Percentiles rank a stretch among this genome's conserved stretches.
phyloP scores from a whole-genome alignment of 208 protist species.

The Perkinsela sp. region DNA sequence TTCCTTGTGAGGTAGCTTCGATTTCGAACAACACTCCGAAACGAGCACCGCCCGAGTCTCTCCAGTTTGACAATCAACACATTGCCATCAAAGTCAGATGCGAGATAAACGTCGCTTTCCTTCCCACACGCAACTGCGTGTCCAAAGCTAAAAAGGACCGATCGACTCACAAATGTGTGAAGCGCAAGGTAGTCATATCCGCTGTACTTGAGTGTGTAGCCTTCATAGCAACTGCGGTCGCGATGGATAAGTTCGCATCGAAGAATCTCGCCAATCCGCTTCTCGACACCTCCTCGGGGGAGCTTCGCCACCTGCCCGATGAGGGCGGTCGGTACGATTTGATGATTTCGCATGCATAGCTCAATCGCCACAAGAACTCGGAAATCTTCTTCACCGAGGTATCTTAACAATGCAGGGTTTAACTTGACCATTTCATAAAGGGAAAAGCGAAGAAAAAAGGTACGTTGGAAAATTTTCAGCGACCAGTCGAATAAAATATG shows the following conservation, averaged over 20 bases:
- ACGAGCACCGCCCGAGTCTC: conserved; percentile 86
- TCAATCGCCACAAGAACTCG: conserved; percentile 71
- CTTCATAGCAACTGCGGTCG: conserved; percentile 78
- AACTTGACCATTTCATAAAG: conserved; percentile 74
- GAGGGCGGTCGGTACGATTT: conserved; percentile 73
- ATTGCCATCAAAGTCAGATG: conserved; percentile 31
- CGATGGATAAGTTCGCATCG: conserved; percentile 78
- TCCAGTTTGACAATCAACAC: conserved; percentile 73
- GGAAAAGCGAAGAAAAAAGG: not conserved
- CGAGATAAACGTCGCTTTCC: conserved; percentile 87
- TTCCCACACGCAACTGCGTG: conserved; percentile 95
- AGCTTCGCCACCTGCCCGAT: conserved; percentile 79
- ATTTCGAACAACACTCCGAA: conserved; percentile 80
- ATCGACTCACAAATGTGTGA: conserved; percentile 69
- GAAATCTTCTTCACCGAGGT: conserved; percentile 62
- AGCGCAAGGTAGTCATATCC: conserved; percentile 96
- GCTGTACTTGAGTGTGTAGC: conserved; percentile 86
- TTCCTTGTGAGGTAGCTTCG: conserved; percentile 77
- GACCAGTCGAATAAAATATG: too few species aligned
- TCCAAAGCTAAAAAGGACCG: conserved; percentile 53
- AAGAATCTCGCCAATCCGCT: conserved; percentile 49
- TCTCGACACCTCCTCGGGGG: conserved; percentile 64
- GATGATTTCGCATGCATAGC: conserved; percentile 96
- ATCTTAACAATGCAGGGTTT: conserved; percentile 45
- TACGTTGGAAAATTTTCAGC: not conserved